These are phyloP conservation scores for Stagonosporopsis cucurbitacearum DNA, from an alignment of 2,329 filamentous ascomycete genomes.

Conservation along the genomic window DNA sequence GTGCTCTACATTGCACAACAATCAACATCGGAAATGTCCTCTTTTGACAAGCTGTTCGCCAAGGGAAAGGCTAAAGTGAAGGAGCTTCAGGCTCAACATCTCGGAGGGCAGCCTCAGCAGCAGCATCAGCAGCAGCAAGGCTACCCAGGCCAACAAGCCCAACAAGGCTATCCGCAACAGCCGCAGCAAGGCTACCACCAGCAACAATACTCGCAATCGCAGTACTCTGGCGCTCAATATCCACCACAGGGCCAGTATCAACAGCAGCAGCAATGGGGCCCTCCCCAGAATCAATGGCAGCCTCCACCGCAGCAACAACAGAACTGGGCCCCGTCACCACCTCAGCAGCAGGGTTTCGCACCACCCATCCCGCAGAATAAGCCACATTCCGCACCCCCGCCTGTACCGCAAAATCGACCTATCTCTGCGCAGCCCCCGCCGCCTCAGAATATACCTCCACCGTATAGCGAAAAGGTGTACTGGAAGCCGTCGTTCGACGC, in stretches of 20 bases:
- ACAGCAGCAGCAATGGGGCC: conserved; percentile 28
- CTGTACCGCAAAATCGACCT: conserved; percentile 40
- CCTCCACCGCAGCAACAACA: conserved; percentile 28
- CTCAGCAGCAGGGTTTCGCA: conserved; percentile 25
- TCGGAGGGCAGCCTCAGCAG: conserved; percentile 30
- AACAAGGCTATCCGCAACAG: conserved; percentile 29
- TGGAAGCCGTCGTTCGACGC: conserved; percentile 62
- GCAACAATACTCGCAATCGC: conserved; percentile 22
- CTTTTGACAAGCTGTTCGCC: conserved; percentile 44
- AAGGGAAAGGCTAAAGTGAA: conserved; percentile 49
- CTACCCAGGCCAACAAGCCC: conserved; percentile 28
- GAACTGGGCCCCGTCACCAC: conserved; percentile 32
- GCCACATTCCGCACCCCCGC: conserved; percentile 33
- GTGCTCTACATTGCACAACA: conserved; percentile 8
- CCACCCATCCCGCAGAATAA: conserved; percentile 39
- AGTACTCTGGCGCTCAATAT: conserved; percentile 31
- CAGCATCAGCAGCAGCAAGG: conserved; percentile 26
- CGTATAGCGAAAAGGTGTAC: conserved; percentile 50
- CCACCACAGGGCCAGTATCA: conserved; percentile 31
- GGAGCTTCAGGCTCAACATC: conserved; percentile 35
- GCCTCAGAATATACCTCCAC: conserved; percentile 35
- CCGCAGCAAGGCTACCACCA: conserved; percentile 22
- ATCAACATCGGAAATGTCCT: conserved; percentile 30
- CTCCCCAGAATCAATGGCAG: conserved; percentile 26
- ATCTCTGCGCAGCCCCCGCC: conserved; percentile 36